Base-by-base conservation (phyloP, 768 basidiomycete species). In the Pleurotus platypus region DNA sequence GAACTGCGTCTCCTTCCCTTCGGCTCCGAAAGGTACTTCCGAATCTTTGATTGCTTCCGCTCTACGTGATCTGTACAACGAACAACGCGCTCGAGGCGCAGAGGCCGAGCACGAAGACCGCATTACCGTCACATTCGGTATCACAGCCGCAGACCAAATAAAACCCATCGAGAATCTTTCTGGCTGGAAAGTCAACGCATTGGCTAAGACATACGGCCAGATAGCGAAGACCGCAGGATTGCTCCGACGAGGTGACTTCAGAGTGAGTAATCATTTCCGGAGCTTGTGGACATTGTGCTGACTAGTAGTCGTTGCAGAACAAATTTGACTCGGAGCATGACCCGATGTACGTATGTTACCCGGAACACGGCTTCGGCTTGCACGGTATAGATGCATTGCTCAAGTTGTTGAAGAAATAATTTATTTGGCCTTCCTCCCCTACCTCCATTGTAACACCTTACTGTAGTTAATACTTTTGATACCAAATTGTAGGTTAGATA, bases 21-120 rank as follows among this genome's bases (percentile, higher is more conserved):
- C 70, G 24, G 78, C 83, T 0, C 80, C 81, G 0, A 77, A 77
- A 57, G 83, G 82, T 22, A 81, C 79, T 0, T 83, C 82, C 4
- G 82, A 85, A 57, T 66, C 67, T 12, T 72, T 83, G 58, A 81
- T 85, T 50, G 74, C 75, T 60, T 71, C 72, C 5, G 77, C 77
- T 0, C 72, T 85, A 49, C 70, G 67, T 46, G 75, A 78, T 57
- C 63, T 80, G 4, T 65, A 77, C 30, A 13, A 2, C 22, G 51
- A 54, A 30, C 35, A 54, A 40, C 39, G 20, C 20, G 16, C 49
- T 5, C 49, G 49, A 30, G 49, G 49, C n/a, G 22, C 49, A 16
- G 16, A 16, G 2, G 73, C 78, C 48, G 53, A 71, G 59, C 58
- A 65, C 20, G 49, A 45, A 38, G 56, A 60, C 5, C 51, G 51